Base-by-base conservation (phyloP, 2,329 filamentous ascomycete genomes). In the Pyrenophora teres region DNA sequence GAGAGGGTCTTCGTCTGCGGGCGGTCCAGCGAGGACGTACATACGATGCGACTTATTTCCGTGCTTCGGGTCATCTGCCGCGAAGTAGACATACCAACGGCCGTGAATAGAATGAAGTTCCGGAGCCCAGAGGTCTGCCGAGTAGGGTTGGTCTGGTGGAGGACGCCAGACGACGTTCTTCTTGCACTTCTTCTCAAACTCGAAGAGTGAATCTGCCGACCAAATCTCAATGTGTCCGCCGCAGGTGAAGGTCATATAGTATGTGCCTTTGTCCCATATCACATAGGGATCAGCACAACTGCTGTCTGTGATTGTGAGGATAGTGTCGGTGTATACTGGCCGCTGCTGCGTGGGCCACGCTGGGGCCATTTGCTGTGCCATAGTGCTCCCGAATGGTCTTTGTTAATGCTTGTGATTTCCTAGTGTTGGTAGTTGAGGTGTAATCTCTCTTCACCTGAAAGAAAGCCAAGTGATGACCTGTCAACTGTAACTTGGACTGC, bases 71-170 rank as follows among this genome's bases (percentile, higher is more conserved):
- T 78, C 63, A 16, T 72, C 74, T 13, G 72, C 75, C 3, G 70
- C 78, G 63, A 74, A 79, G 65, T 83, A 83, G 53, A 83, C 73
- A 64, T 82, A 84, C 81, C 81, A 84, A 18, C 74, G 74, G 0
- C 77, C 78, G 32, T 76, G 67, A 21, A 83, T 71, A 40, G 67
- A 67, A 62, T 84, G 81, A 0, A 84, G 72, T 69, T 84, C 81
- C 0, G 81, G 81, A 0, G 81, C 81, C 81, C 81, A 84, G 27
- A 84, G 70, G 56, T 75, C 76, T 35, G 69, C 76, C 6, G 73
- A 76, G 72, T 76, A 78, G 15, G 70, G 65, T 8, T 72, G 73
- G 51, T 76, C 67, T 10, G 74, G 75, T 0, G 76, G 67, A 25
- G 80, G 77, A 16, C 73, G 72, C 73, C 74, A 78, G 10, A 79